These are phyloP conservation scores for Scopulariopsis brevicaulis DNA, from an alignment of 2,329 filamentous ascomycete species.

Conservation along the genomic window DNA sequence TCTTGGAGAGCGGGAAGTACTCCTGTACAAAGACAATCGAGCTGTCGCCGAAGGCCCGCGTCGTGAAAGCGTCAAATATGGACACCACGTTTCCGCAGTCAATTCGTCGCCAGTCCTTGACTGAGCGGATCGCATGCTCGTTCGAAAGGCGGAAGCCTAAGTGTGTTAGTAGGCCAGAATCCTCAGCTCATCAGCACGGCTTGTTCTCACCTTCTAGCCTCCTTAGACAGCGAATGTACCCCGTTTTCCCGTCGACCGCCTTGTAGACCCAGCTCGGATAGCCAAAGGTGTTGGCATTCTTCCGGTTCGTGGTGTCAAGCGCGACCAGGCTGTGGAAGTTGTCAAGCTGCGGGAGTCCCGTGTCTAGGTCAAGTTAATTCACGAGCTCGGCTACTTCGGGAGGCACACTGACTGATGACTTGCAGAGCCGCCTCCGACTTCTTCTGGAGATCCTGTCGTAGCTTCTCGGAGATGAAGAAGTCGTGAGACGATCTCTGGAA, in stretches of 20 bases:
- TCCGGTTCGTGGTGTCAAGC: slow-evolving; percentile 70
- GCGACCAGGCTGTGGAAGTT: slow-evolving; percentile 89
- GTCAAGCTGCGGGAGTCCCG: slow-evolving; percentile 68
- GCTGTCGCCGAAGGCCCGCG: slow-evolving; percentile 83
- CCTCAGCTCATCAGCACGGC: background rate
- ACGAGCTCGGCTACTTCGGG: background rate
- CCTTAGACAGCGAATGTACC: slow-evolving; percentile 76
- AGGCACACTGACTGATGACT: slow-evolving; percentile 37
- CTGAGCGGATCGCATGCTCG: slow-evolving; percentile 74
- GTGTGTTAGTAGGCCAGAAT: background rate
- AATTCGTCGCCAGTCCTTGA: slow-evolving; percentile 83
- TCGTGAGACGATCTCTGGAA: slow-evolving; percentile 85
- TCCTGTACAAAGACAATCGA: slow-evolving; percentile 84
- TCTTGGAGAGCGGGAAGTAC: slow-evolving; percentile 86
- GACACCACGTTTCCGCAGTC: slow-evolving; percentile 73
- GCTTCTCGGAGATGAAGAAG: slow-evolving; percentile 79
- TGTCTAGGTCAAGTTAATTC: slow-evolving; percentile 16
- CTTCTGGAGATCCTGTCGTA: slow-evolving; percentile 81
- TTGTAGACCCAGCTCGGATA: slow-evolving; percentile 95
- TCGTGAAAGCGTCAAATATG: slow-evolving; percentile 87
- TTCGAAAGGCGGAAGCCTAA: slow-evolving; percentile 75
- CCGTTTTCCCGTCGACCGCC: slow-evolving; percentile 78
- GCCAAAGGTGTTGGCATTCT: slow-evolving; percentile 63
- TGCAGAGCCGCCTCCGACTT: slow-evolving; percentile 80
- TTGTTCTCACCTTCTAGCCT: slow-evolving; percentile 59